Evolutionary conservation across 2,329 filamentous ascomycete species (phyloP), one percentile per base, ranked within the genome.

Genomic region (Ceratocystis lukuohia): DNA sequence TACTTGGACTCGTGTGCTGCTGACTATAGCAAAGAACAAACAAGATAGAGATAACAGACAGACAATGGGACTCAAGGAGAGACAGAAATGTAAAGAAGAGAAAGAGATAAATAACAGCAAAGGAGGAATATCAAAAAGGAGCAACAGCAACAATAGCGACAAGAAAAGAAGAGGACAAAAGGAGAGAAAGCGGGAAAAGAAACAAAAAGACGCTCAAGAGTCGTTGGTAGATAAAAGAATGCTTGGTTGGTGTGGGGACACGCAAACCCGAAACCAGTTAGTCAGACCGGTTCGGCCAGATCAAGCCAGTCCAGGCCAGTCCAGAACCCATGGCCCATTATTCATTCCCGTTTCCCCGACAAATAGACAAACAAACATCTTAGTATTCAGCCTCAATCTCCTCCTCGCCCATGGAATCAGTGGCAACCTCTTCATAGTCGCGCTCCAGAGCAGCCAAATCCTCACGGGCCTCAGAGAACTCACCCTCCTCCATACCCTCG

Each of bases 401-500:
- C 73, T 95, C 92, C 70, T 86, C 89, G 76, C 92, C 92, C 73
- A 96, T 80, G 70, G 91, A 96, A 80, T 97, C 93, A 74, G 91
- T 90, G 71, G 91, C 93, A 75, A 97, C 94, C 81, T 99, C 94
- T 81, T 96, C 93, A 81, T 99, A 99, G 77, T 99, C 93, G 72
- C 92, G 88, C 86, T 99, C 94, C 70, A 99, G 85, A 72, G 94
- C 94, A 77, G 94, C 94, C 77, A 99, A 82, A 81, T 99, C 94
- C 82, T 99, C 94, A 78, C 94, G 92, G 71, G 94, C 94, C 84
- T 99, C 94, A 67, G 91, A 96, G 86, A 99, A 99, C 80, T 99
- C 94, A 79, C 94, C 94, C 80, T 99, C 94, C 84, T 99, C 94
- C 94, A 99, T 99, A 86, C 94, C 94, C 84, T 97, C 94, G 82